Evolutionary conservation across 352 stramenopile genomes (phyloP).

Genomic region (Pythium folliculosum): DNA sequence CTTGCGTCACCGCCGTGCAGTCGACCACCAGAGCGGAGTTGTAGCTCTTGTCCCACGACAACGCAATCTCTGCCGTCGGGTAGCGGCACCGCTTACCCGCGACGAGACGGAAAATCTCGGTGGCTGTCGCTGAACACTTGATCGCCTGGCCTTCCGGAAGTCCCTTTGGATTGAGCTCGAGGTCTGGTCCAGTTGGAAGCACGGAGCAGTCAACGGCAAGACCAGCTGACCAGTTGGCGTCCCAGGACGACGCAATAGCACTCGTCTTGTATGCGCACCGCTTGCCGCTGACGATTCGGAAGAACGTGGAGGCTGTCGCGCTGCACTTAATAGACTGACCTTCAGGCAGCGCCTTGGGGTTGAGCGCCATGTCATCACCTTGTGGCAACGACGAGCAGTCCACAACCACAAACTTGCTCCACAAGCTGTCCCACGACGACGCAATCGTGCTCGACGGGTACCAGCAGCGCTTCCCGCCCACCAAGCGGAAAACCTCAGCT

Average conservation of each 20-base stretch:
- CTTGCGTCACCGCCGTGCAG: conserved; percentile 19
- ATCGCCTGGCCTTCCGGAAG: conserved; percentile 27
- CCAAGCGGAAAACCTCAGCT: conserved; percentile 24
- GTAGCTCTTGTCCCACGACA: conserved; percentile 33
- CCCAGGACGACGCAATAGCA: no score
- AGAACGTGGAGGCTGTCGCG: neutral
- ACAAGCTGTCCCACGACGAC: conserved; percentile 34
- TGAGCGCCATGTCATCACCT: conserved; percentile 32
- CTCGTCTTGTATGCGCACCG: neutral
- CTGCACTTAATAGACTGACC: conserved; percentile 20
- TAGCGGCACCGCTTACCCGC: conserved; percentile 27
- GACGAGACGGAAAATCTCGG: conserved; percentile 22
- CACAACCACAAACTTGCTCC: conserved; percentile 14
- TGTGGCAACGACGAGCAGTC: conserved; percentile 27
- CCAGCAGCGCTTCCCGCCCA: conserved; percentile 23
- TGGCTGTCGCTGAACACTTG: conserved; percentile 17
- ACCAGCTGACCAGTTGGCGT: no score
- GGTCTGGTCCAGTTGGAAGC: no score
- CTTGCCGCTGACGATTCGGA: conserved; percentile 12
- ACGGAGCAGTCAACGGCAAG: no score
- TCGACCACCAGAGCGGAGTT: conserved; percentile 13
- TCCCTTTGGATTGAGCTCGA: neutral
- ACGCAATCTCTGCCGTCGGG: conserved; percentile 22
- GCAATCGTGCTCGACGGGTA: conserved; percentile 31
- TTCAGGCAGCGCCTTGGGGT: conserved; percentile 8